Base-by-base conservation (phyloP, 2,329 filamentous ascomycete species). In the Anthostomella pinea region DNA sequence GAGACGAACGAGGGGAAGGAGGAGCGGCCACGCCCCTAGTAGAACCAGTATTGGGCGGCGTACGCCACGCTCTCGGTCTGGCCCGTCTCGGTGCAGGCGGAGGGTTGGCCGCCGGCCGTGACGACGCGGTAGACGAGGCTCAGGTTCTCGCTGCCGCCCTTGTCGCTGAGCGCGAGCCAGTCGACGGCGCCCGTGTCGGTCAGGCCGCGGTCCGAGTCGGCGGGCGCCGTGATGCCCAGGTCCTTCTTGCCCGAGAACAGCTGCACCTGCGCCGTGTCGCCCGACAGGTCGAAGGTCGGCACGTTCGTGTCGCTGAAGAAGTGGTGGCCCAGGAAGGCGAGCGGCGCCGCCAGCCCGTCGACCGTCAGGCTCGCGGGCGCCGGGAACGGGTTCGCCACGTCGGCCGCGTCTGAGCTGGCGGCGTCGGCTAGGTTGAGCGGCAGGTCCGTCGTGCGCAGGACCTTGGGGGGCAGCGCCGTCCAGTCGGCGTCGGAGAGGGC, bases 291-390 rank as follows among this genome's bases (percentile, higher is more conserved):
- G 56, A 87, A 87, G 9, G 70, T 77, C 1, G 84, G 83, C 1
- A 66, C 60, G 44, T 70, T 62, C 28, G 53, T 45, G 30, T 45
- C 43, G 59, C 73, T 73, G 68, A 87, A 87, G 72, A 70, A 85
- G 69, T 88, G 84, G 51, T 78, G 71, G 19, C 83, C 84, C 10
- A 81, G 56, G 50, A 72, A 69, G 31, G 63, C 60, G 5, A 74
- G 40, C 2, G 54, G 45, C 8, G 29, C 25, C 5, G 52, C 35
- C 22, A 65, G 26, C 34, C 56, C 56, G 5, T 57, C 39, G 21
- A 70, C 52, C 8, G 52, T 43, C 35, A 79, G 58, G 34, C 63
- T 49, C 3, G 65, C 58, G 3, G 74, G 70, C n/a, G 64, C 49
- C 6, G 64, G 52, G 31, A 64, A 57, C n/a, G 67, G 65, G 29